A percentile compares a stretch with the other conserved stretches of the same genome.
These are phyloP conservation scores for Plenodomus tracheiphilus DNA, from an alignment of 2,329 filamentous ascomycete species.

Conservation along the genomic window DNA sequence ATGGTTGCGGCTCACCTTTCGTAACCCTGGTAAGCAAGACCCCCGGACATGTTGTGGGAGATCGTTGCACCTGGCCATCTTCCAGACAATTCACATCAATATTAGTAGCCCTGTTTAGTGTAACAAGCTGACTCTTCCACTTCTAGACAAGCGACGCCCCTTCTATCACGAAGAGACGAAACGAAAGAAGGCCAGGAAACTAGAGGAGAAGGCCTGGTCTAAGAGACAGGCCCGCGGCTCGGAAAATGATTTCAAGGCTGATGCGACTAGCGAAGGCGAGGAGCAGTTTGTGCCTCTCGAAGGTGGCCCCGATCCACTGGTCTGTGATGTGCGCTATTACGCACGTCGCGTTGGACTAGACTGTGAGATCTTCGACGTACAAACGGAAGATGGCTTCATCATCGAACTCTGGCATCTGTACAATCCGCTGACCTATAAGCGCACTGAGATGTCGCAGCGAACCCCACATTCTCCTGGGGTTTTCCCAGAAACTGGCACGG, in stretches of 20 bases:
- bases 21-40: conserved; percentile 53
- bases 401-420: conserved; percentile 89
- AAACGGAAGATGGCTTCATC: conserved; percentile 93
- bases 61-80: no score
- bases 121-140: not conserved
- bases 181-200: conserved; percentile 59
- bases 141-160: conserved; percentile 56
- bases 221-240: conserved; percentile 40
- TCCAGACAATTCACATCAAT: not conserved
- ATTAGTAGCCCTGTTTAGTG: not conserved
- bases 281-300: conserved; percentile 74
- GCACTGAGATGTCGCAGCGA: conserved; percentile 54
- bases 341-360: conserved; percentile 85
- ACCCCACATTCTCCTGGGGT: conserved; percentile 62
- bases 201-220: conserved; percentile 66
- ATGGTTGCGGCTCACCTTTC: conserved; percentile 60
- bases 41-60: no score
- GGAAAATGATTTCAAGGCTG: conserved; percentile 41
- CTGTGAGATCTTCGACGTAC: conserved; percentile 78
- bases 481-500: conserved; percentile 54
- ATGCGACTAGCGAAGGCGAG: conserved; percentile 45
- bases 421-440: conserved; percentile 73
- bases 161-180: conserved; percentile 75
- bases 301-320: conserved; percentile 76
- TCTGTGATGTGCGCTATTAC: conserved; percentile 83